Conservation (phyloP, 768 basidiomycete species). For the Panaeolus cyanescens region DNA sequence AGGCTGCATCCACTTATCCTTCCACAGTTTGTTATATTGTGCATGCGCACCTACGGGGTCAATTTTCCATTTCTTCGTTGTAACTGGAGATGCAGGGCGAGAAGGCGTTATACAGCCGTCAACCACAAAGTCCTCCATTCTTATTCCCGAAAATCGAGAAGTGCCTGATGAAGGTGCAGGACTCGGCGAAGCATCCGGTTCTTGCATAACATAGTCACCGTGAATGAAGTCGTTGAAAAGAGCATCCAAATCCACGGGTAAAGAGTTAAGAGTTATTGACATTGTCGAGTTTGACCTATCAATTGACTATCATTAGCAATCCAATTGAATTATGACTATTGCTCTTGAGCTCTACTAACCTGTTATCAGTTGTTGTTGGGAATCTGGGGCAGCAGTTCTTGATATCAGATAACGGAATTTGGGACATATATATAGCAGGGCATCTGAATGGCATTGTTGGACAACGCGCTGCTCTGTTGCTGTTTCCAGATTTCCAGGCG, state of each 20-base stretch:
- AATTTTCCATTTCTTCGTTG: neutral
- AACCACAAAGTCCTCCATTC: neutral
- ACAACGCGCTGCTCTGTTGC: no score
- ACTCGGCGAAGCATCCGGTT: neutral
- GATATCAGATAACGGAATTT: no score
- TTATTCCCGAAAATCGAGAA: neutral
- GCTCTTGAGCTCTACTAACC: no score
- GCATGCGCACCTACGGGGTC: neutral
- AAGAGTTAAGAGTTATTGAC: no score
- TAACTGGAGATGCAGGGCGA: neutral
- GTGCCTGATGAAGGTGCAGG: neutral
- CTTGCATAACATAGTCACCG: neutral
- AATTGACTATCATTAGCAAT: neutral
- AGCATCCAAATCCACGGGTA: neutral
- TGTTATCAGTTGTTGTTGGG: no score
- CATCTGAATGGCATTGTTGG: no score
- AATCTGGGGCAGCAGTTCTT: no score
- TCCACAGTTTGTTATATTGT: neutral
- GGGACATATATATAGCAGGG: no score
- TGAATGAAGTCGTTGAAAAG: neutral
- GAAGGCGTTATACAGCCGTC: neutral
- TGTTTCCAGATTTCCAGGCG: no score
- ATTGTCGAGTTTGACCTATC: neutral
- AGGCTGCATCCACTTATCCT: neutral
- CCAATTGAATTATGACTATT: no score